phyloP scores from a whole-genome alignment of 306 rosid species.

The Vigna mungo region DNA sequence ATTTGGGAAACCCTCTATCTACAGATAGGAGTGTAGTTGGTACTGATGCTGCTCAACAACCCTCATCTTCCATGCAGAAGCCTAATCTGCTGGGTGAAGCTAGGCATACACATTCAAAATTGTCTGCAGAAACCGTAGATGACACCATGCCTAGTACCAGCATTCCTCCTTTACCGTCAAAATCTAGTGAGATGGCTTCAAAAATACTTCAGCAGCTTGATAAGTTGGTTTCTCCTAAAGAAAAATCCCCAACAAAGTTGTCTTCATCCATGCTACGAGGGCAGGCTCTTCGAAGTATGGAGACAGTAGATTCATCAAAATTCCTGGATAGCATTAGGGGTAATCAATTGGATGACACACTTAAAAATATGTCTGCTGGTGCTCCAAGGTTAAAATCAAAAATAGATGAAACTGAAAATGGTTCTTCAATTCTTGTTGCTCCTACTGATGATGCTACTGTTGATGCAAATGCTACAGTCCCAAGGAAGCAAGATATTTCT shows the following conservation, averaged over 20 bases:
- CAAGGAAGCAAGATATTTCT: conserved; percentile 46
- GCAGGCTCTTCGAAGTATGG: conserved; percentile 87
- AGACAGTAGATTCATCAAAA: conserved; percentile 76
- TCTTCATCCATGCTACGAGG: conserved; percentile 86
- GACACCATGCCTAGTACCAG: conserved; percentile 60
- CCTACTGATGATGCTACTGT: conserved; percentile 44
- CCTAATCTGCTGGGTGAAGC: conserved; percentile 50
- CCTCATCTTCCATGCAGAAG: conserved; percentile 59
- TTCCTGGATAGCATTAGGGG: conserved; percentile 48
- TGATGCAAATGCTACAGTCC: conserved; percentile 44
- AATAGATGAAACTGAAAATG: conserved; percentile 58
- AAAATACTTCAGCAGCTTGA: conserved; percentile 89
- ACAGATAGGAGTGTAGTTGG: conserved; percentile 48
- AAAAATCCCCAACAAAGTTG: conserved; percentile 71
- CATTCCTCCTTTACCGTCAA: conserved; percentile 59
- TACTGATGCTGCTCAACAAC: conserved; percentile 48
- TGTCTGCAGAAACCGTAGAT: conserved; percentile 56
- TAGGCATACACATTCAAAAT: conserved; percentile 43
- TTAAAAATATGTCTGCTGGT: conserved; percentile 43
- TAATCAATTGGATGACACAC: conserved; percentile 39
- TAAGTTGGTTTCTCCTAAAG: conserved; percentile 75
- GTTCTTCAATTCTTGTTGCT: conserved; percentile 46
- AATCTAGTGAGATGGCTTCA: conserved; percentile 82
- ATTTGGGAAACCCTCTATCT: conserved; percentile 53
- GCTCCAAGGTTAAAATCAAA: conserved; percentile 51